These are phyloP conservation scores for Aspergillus cristatus DNA, from an alignment of 495 filamentous ascomycete species.

Conservation along the genomic window DNA sequence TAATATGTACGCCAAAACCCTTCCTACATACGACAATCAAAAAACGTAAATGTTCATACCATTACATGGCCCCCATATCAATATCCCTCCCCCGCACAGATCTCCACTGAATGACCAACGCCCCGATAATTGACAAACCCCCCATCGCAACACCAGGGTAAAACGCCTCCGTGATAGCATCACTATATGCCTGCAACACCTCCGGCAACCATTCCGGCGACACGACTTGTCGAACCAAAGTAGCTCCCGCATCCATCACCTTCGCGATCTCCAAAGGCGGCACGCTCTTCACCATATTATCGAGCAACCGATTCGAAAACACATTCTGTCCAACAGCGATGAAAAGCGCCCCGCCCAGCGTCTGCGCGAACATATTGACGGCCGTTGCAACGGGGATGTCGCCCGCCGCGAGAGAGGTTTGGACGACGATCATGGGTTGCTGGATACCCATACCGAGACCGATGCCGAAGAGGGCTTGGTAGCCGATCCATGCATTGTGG, in stretches of 20 bases:
- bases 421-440: constrained; percentile 56
- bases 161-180: constrained; percentile 58
- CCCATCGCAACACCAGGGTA: constrained; percentile 59
- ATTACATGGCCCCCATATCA: constrained; percentile 22
- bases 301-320: constrained; percentile 61
- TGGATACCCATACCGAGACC: constrained; percentile 65
- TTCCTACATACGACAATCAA: too few relatives aligned
- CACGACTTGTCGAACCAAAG: constrained; percentile 47
- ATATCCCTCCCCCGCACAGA: constrained; percentile 80
- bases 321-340: constrained; percentile 69
- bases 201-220: constrained; percentile 33
- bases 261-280: constrained; percentile 40
- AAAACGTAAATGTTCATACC: too few relatives aligned
- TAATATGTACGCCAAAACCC: too few relatives aligned
- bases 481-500: constrained; percentile 64
- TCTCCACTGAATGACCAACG: constrained; percentile 61
- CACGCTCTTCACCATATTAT: constrained; percentile 40
- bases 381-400: constrained; percentile 63
- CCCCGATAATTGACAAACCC: constrained; percentile 51
- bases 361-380: constrained; percentile 61
- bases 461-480: constrained; percentile 59
- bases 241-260: constrained; percentile 57
- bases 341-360: constrained; percentile 63
- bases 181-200: constrained; percentile 62
- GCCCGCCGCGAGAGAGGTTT: constrained; percentile 50